Percentiles rank a stretch among this genome's conserved stretches.
These are phyloP conservation scores for Scheffersomyces illinoinensis DNA, from an alignment of 1,139 yeast species.

Conservation along the genomic window DNA sequence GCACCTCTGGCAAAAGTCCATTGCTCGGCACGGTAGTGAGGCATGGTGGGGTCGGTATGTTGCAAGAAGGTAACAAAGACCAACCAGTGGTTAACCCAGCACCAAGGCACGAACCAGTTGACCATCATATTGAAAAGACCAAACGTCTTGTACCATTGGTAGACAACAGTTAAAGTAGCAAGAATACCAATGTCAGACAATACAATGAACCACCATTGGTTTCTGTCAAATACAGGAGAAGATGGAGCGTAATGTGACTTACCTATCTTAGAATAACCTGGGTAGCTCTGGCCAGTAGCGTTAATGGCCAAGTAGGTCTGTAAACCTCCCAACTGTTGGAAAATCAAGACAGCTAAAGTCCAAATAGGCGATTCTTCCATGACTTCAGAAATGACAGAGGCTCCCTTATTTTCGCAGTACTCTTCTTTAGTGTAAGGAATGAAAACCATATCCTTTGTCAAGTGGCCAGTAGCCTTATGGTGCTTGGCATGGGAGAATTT, in stretches of 20 bases:
- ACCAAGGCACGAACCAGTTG: conserved; percentile 57
- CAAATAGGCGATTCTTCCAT: conserved; percentile 56
- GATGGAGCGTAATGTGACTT: conserved; percentile 53
- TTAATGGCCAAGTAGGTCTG: conserved; percentile 47
- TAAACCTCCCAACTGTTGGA: conserved; percentile 61
- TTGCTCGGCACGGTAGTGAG: conserved; percentile 56
- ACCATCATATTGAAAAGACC: conserved; percentile 50
- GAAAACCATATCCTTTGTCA: conserved; percentile 62
- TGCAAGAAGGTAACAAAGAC: conserved; percentile 63
- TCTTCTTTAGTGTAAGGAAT: conserved; percentile 56
- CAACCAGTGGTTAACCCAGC: conserved; percentile 64
- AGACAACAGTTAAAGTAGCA: conserved; percentile 38
- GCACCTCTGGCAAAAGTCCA: conserved; percentile 71
- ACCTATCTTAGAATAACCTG: conserved; percentile 32
- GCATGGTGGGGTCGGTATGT: conserved; percentile 59
- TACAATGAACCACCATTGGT: conserved; percentile 55
- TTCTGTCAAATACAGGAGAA: conserved; percentile 55
- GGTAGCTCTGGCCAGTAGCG: conserved; percentile 53
- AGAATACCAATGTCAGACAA: conserved; percentile 56
- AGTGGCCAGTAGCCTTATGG: conserved; percentile 64
- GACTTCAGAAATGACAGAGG: conserved; percentile 40
- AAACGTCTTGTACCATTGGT: conserved; percentile 48
- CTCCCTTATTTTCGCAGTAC: conserved; percentile 24
- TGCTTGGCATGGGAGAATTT: conserved; percentile 61
- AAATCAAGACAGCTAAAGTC: conserved; percentile 42